Evolutionary conservation across 768 basidiomycete species (phyloP).

Genomic region (Tephrocybe sp.): DNA sequence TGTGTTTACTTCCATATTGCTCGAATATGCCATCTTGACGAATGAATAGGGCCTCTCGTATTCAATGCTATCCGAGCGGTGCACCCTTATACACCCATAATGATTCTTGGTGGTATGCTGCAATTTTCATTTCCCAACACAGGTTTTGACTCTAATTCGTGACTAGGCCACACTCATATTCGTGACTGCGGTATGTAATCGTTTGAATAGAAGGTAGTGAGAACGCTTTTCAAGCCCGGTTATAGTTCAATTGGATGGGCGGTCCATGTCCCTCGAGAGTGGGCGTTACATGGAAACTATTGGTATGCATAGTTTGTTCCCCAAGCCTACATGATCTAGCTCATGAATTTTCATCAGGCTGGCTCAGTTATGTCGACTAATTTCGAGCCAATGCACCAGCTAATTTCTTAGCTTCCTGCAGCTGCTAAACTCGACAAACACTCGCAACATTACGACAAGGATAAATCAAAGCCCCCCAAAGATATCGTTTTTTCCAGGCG

Average conservation of each 20-base stretch:
- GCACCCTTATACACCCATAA: conserved; percentile 73
- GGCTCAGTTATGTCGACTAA: conserved; percentile 48
- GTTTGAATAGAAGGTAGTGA: background rate
- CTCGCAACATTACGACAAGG: background rate
- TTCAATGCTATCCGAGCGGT: conserved; percentile 72
- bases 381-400: no score
- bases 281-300: conserved; percentile 94
- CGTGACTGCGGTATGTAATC: conserved; percentile 68
- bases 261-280: conserved; percentile 78
- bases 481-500: conserved; percentile 66
- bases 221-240: background rate
- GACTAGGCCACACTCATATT: conserved; percentile 79
- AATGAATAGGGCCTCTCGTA: conserved; percentile 74
- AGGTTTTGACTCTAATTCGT: no score
- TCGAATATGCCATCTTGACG: background rate
- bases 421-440: conserved; percentile 42
- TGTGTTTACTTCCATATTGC: conserved; percentile 17
- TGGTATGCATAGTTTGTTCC: conserved; percentile 41
- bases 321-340: background rate
- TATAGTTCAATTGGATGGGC: conserved; percentile 63
- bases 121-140: background rate
- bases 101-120: conserved; percentile 72
- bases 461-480: conserved; percentile 13
- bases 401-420: conserved; percentile 20
- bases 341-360: conserved; percentile 35